Base-by-base conservation (phyloP, 2,329 filamentous ascomycete species). In the Colletotrichum sp. region DNA sequence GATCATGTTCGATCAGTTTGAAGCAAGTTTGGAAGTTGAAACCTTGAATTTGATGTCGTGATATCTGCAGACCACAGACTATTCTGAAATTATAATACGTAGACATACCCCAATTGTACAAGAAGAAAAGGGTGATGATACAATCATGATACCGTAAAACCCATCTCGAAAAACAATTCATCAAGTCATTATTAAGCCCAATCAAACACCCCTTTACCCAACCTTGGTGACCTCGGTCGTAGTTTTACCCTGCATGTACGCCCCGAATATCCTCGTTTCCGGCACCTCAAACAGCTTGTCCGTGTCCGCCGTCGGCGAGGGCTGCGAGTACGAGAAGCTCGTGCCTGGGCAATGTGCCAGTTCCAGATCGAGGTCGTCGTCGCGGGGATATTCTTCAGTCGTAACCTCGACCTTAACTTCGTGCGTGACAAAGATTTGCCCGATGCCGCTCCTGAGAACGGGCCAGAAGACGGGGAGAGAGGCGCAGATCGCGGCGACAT, bases 371-470 rank as follows among this genome's bases (percentile, higher is more conserved):
- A 21, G n/a, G 44, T 76, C 73, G 13, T 73, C 39, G 15, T 73
- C 73, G 64, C 55, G 70, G 13, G 28, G 57, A 12, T 65, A 10
- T 12, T 34, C 62, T 24, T 76, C 73, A 2, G 73, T 76, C 2
- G 73, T 76, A 26, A 81, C 69, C 21, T 79, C 71, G 28, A 81
- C 69, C 28, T 80, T 76, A 32, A 85, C 81, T 67, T 85, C 84
- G 30, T 81, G 82, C 24, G 83, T 85, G 8, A 85, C 81, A 68
- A 85, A 84, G 76, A 85, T 85, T 34, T 73, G 78, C 62, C 80
- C 81, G 49, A 84, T 72, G 9, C 76, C 73, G n/a, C 80, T 71
- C 21, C 78, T 75, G 7, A 85, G 68, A 24, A 83, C 76, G 9
- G 75, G 75, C 75, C 75, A 76, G 44, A 76, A 76, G 30, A 76